Percentiles rank a stretch among this genome's conserved stretches.
phyloP scores from a whole-genome alignment of 2,329 filamentous ascomycete species.

The Ceratocystis variospora region DNA sequence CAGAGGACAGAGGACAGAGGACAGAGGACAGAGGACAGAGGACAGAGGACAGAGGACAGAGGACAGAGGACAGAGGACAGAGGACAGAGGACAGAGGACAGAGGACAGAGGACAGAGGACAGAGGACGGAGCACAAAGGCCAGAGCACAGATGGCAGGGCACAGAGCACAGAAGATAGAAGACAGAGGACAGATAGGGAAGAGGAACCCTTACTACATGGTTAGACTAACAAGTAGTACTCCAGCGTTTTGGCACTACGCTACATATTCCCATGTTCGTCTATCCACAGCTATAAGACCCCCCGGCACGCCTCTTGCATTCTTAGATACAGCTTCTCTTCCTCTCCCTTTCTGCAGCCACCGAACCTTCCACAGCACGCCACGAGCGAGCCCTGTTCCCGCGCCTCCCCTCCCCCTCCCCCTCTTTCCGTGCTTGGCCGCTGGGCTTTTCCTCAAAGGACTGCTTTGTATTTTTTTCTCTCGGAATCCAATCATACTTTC shows the following conservation, averaged over 20 bases:
- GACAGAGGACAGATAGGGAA: no score
- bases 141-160: no score
- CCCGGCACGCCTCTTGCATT: not conserved
- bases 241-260: not conserved
- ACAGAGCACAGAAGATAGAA: no score
- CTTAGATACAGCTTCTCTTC: not conserved
- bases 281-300: not conserved
- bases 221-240: not conserved
- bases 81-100: no score
- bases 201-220: not conserved
- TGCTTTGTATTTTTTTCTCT: conserved; percentile 10
- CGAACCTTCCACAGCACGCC: conserved; percentile 5
- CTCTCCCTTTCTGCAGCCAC: not conserved
- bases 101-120: no score
- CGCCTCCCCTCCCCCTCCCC: conserved; percentile 1
- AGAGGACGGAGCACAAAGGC: no score
- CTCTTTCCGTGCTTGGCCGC: not conserved
- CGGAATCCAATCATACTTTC: conserved; percentile 4
- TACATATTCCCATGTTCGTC: not conserved
- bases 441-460: conserved; percentile 8
- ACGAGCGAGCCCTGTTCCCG: not conserved
- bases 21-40: no score
- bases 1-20: no score
- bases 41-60: no score
- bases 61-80: no score